A percentile compares a stretch with the other conserved stretches of the same genome.
phyloP scores from a whole-genome alignment of 345 rosid genomes.

The Eucalyptus lansdowneana region DNA sequence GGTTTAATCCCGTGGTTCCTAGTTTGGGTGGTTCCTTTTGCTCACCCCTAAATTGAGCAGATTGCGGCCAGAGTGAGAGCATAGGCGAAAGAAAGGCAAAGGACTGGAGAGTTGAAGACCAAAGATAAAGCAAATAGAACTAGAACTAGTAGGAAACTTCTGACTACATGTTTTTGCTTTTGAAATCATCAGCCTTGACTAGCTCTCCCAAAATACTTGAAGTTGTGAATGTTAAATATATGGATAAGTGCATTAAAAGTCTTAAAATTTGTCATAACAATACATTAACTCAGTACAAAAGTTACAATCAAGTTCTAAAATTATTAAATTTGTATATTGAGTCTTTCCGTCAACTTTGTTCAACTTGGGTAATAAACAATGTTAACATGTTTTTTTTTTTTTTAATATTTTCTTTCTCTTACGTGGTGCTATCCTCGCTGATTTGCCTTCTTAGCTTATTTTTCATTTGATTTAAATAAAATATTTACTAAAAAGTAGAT shows the following conservation, averaged over 20 bases:
- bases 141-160: constrained; percentile 37
- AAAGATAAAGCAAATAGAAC: constrained; percentile 54
- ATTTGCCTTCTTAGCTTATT: neutral
- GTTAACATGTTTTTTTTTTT: neutral
- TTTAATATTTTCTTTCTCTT: neutral
- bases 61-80: constrained; percentile 42
- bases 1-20: rapidly evolving
- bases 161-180: constrained; percentile 41
- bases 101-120: constrained; percentile 39
- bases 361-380: neutral
- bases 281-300: neutral
- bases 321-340: no score
- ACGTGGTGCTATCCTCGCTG: neutral
- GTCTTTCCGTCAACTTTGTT: rapidly evolving
- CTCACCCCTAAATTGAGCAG: constrained; percentile 1
- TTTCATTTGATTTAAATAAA: no score
- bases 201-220: neutral
- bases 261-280: neutral
- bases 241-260: rapidly evolving
- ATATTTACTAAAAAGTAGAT: no score
- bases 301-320: neutral
- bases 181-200: neutral
- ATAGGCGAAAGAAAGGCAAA: constrained; percentile 32
- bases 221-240: neutral
- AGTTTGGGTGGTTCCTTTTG: rapidly evolving